Evolutionary conservation across 768 basidiomycete species (phyloP).

Genomic region (Termitomyces sp.): DNA sequence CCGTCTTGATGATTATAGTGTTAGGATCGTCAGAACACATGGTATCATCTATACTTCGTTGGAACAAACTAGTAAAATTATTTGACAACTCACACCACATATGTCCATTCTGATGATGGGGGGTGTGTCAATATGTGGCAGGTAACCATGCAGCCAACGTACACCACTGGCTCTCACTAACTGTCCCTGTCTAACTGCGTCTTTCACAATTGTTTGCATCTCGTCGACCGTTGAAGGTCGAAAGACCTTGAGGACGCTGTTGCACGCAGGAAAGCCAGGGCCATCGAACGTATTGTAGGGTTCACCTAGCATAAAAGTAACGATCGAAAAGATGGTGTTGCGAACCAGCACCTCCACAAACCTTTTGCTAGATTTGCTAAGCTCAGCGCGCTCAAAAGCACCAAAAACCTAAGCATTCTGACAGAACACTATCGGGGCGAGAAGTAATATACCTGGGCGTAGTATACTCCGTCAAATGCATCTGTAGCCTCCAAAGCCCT

Average conservation of each 20-base stretch:
- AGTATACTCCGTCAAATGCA: neutral
- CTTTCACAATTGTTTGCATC: constrained; percentile 26
- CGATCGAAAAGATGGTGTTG: neutral
- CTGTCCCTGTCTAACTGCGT: constrained; percentile 22
- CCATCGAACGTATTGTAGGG: constrained; percentile 33
- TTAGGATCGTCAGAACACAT: constrained; percentile 33
- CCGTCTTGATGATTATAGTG: constrained; percentile 30
- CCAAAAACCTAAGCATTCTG: neutral
- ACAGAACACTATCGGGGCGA: neutral
- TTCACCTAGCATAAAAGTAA: constrained; percentile 7
- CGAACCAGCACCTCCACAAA: neutral
- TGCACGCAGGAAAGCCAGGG: constrained; percentile 28
- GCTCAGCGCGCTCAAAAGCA: neutral
- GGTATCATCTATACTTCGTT: constrained; percentile 24
- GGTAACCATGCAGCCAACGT: constrained; percentile 6
- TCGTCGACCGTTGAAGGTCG: constrained; percentile 27
- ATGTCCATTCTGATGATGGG: constrained; percentile 25
- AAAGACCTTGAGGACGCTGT: constrained; percentile 24
- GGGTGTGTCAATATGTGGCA: neutral
- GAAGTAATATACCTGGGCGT: neutral
- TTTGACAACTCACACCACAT: constrained; percentile 29
- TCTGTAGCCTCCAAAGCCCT: neutral
- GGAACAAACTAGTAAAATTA: neutral
- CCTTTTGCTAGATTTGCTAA: neutral
- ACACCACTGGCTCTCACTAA: constrained; percentile 31